phyloP scores from a whole-genome alignment of 2,329 filamentous ascomycete genomes.

The Cladophialophora chaetospira region DNA sequence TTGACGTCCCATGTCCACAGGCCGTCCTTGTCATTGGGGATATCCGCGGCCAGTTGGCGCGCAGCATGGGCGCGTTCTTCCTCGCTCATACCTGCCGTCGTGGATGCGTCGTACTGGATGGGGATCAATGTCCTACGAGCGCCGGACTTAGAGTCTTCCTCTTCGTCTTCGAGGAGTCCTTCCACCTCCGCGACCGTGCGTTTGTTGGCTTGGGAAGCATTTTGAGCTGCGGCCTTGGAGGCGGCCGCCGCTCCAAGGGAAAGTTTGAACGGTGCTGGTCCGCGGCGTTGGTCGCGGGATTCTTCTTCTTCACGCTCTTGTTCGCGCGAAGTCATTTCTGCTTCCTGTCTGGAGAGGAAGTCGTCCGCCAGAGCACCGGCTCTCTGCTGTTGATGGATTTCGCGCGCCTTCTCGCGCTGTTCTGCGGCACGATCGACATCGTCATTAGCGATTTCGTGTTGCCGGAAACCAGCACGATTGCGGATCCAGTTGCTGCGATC shows the following conservation, averaged over 20 bases:
- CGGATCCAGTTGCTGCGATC: conserved; percentile 84
- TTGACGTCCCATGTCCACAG: conserved; percentile 92
- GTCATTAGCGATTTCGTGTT: conserved; percentile 74
- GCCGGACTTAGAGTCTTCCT: conserved; percentile 66
- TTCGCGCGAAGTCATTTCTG: conserved; percentile 62
- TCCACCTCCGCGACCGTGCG: conserved; percentile 90
- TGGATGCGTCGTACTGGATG: conserved; percentile 75
- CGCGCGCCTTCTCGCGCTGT: conserved; percentile 69
- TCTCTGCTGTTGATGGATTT: conserved; percentile 72
- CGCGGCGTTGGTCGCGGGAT: conserved; percentile 42
- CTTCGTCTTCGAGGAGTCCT: conserved; percentile 91
- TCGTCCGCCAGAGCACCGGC: conserved; percentile 84
- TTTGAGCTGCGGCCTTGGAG: conserved; percentile 65
- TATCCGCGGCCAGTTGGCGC: conserved; percentile 80
- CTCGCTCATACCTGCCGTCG: conserved; percentile 71
- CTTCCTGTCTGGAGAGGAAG: conserved; percentile 76
- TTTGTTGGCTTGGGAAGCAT: conserved; percentile 53
- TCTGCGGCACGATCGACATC: conserved; percentile 81
- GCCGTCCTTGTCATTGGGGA: conserved; percentile 81
- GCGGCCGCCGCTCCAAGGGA: conserved; percentile 84
- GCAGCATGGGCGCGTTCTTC: conserved; percentile 85
- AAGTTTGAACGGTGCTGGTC: conserved; percentile 82
- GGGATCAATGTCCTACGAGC: conserved; percentile 76
- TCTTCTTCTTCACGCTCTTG: conserved; percentile 28
- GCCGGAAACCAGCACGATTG: conserved; percentile 72